These are phyloP conservation scores for Pythium oligandrum DNA, from an alignment of 352 stramenopile genomes.

Conservation along the genomic window DNA sequence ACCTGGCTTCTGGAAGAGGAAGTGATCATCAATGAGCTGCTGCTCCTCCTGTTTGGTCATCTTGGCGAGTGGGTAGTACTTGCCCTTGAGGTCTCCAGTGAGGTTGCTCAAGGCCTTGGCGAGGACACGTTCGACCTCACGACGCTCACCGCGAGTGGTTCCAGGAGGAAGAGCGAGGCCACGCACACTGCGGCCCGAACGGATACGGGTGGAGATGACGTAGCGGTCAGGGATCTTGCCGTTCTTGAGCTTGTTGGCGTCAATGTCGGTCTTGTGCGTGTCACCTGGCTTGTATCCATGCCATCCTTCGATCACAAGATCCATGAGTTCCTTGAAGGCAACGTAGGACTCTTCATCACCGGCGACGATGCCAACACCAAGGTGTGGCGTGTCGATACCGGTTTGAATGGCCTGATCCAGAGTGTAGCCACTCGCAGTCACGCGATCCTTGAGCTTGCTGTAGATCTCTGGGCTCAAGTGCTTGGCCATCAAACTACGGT, in stretches of 20 bases:
- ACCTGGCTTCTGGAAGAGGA: slow-evolving; percentile 93
- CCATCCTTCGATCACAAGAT: slow-evolving; percentile 86
- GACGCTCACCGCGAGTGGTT: slow-evolving; percentile 79
- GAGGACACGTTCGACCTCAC: slow-evolving; percentile 83
- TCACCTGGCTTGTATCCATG: slow-evolving; percentile 79
- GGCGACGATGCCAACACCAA: slow-evolving; percentile 77
- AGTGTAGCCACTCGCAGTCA: slow-evolving; percentile 74
- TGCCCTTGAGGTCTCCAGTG: slow-evolving; percentile 73
- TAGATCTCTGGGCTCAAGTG: slow-evolving; percentile 78
- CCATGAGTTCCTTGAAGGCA: slow-evolving; percentile 80
- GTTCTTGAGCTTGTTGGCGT: slow-evolving; percentile 67
- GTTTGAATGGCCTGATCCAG: slow-evolving; percentile 85
- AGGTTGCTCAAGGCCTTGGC: slow-evolving; percentile 66
- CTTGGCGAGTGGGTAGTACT: slow-evolving; percentile 84
- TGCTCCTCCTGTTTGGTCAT: slow-evolving; percentile 91
- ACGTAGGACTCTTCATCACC: slow-evolving; percentile 83
- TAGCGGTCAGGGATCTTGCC: slow-evolving; percentile 75
- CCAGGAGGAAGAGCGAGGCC: slow-evolving; percentile 84
- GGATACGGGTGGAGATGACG: slow-evolving; percentile 90
- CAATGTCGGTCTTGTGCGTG: slow-evolving; percentile 79
- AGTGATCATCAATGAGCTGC: slow-evolving; percentile 88
- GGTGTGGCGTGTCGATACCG: slow-evolving; percentile 73
- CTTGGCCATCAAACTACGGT: slow-evolving; percentile 85
- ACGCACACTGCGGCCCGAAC: slow-evolving; percentile 87
- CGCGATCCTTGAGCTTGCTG: slow-evolving; percentile 68